phyloP scores from a whole-genome alignment of 2,329 filamentous ascomycete genomes.

The Curvularia sp. region DNA sequence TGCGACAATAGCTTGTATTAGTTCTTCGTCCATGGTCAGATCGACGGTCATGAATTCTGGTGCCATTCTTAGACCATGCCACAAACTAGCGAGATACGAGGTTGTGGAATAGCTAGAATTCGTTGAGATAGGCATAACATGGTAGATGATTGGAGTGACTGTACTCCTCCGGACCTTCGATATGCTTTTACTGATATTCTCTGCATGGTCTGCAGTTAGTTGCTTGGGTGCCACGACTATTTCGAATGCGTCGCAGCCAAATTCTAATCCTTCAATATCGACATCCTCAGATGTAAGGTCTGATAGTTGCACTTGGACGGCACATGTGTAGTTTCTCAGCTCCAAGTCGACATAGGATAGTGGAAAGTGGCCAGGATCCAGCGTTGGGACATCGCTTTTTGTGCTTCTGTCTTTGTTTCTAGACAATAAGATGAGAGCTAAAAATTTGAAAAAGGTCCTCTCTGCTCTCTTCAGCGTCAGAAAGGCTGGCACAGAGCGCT shows the following conservation, averaged over 20 bases:
- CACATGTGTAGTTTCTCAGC: constrained; percentile 70
- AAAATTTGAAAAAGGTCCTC: constrained; percentile 71
- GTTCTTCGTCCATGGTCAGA: constrained; percentile 61
- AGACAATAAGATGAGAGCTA: constrained; percentile 65
- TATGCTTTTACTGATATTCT: constrained; percentile 64
- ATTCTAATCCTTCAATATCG: constrained; percentile 71
- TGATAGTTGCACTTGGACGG: constrained; percentile 67
- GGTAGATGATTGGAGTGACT: constrained; percentile 58
- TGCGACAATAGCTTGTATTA: constrained; percentile 61
- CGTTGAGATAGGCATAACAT: constrained; percentile 41
- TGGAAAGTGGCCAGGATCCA: constrained; percentile 68
- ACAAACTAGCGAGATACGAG: constrained; percentile 63
- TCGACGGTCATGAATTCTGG: constrained; percentile 69
- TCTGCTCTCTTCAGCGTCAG: constrained; percentile 72
- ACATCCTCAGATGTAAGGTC: constrained; percentile 62
- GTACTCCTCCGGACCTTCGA: constrained; percentile 67
- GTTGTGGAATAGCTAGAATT: constrained; percentile 31
- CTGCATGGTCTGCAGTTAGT: constrained; percentile 33
- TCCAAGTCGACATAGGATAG: constrained; percentile 67
- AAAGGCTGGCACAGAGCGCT: constrained; percentile 62
- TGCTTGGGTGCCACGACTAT: constrained; percentile 59
- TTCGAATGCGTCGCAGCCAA: constrained; percentile 71
- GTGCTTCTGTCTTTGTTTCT: constrained; percentile 49
- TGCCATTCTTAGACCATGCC: constrained; percentile 68
- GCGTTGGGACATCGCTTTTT: constrained; percentile 55